Base-by-base conservation (phyloP, 192 early-diverging fungal genomes). In the Kickxella alabastrina region DNA sequence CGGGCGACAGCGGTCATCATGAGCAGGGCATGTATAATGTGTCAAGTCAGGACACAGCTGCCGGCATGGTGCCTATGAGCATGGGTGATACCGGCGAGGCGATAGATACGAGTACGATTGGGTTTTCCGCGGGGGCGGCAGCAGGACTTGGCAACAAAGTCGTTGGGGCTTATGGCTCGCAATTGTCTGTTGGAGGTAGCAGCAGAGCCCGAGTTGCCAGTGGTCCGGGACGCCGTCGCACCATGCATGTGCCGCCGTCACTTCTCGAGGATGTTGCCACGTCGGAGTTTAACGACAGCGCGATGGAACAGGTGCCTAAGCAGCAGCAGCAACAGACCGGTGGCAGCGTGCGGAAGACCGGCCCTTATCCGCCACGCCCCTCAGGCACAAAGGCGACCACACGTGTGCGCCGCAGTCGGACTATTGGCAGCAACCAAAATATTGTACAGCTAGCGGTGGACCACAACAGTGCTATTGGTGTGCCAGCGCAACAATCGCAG, bases 181-280 rank as follows among this genome's bases (percentile, higher is more conserved):
- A 27, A 29, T 9, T 34, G 29, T 32, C 31, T 21, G 17, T 18
- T 3, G 45, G 29, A 10, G n/a, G 28, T 2, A 15, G 6, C 28
- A 32, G 18, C 28, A 32, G 17, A 10, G 27, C 12, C 45, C 1
- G 52, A 38, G 2, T 40, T 39, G 3, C 47, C 42, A 24, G 19
- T 39, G 13, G 41, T 40, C 36, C 43, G 37, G n/a, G 46, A 18
- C 70, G 68, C 14, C 61, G 70, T 1, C 70, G 70, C 42, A 66
- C 70, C 23, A 66, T 75, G 71, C 62, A 75, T 32, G 71, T 75
- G 29, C 71, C 71, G 23, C 64, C 71, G 28, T 59, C 64, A 39
- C 52, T 75, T 36, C 48, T 59, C n/a, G 70, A 74, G 24, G 70
- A 47, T 31, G 70, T 74, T 14, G 70, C 54, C 2, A 62, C 63